These are phyloP conservation scores for Arthrobotrys sphaeroides DNA, from an alignment of 2,329 filamentous ascomycete genomes.

Conservation along the genomic window DNA sequence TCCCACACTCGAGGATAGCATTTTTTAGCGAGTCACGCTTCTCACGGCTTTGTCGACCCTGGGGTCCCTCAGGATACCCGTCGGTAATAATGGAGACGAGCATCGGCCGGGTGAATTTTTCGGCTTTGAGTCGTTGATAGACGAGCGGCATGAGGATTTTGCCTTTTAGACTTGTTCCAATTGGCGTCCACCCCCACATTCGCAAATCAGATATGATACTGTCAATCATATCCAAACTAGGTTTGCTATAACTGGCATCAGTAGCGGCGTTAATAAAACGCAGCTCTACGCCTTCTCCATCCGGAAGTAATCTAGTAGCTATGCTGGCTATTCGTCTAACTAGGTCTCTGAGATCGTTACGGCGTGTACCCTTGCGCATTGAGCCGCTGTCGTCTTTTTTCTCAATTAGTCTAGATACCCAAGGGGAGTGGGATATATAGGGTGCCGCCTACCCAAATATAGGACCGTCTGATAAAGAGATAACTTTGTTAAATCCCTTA, in stretches of 20 bases:
- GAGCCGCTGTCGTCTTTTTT: slow-evolving; percentile 32
- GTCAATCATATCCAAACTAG: slow-evolving; percentile 15
- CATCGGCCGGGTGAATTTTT: background rate
- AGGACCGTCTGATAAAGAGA: slow-evolving; percentile 24
- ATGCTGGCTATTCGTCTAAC: slow-evolving; percentile 33
- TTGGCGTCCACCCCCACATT: slow-evolving; percentile 29
- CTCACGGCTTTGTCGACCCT: slow-evolving; percentile 1
- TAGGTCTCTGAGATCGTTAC: slow-evolving; percentile 15
- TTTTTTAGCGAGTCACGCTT: slow-evolving; percentile 18
- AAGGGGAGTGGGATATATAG: background rate
- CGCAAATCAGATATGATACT: slow-evolving; percentile 8
- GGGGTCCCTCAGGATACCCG: slow-evolving; percentile 1
- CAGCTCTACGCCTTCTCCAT: slow-evolving; percentile 25
- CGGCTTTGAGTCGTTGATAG: background rate
- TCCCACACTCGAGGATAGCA: slow-evolving; percentile 21
- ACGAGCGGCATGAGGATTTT: slow-evolving; percentile 27
- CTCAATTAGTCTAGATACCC: slow-evolving; percentile 13
- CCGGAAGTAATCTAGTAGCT: slow-evolving; percentile 17
- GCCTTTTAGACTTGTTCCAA: slow-evolving; percentile 21
- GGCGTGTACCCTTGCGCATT: slow-evolving; percentile 28
- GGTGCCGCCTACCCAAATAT: slow-evolving; percentile 13
- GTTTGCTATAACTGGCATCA: slow-evolving; percentile 18
- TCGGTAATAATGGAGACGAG: slow-evolving; percentile 27
- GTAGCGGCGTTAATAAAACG: slow-evolving; percentile 26
- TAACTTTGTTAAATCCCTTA: slow-evolving; percentile 20